Percentiles rank a stretch among this genome's conserved stretches.
Conservation (phyloP, 495 filamentous ascomycete species). For the Aspergillus sclerotioniger region DNA sequence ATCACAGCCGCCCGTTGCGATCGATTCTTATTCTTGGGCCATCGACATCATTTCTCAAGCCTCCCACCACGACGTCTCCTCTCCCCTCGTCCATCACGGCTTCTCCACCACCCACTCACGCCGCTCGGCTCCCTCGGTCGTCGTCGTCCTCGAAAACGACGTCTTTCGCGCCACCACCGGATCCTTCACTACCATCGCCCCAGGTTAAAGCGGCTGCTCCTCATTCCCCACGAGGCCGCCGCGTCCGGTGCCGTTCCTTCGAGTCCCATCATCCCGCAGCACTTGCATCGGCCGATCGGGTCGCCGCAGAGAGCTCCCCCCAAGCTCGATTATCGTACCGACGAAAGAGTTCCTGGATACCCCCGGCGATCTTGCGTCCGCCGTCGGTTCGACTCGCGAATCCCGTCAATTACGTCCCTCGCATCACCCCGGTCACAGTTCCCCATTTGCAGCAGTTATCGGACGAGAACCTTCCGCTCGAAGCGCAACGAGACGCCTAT, state of each 20-base stretch:
- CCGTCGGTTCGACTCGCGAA: slow-evolving; percentile 45
- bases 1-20: slow-evolving; percentile 19
- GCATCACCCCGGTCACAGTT: slow-evolving; percentile 40
- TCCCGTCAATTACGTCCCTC: slow-evolving; percentile 50
- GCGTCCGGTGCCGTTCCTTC: slow-evolving; percentile 26
- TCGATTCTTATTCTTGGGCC: slow-evolving; percentile 15
- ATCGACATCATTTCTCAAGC: slow-evolving; percentile 16
- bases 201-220: slow-evolving; percentile 30
- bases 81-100: slow-evolving; percentile 16
- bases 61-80: slow-evolving; percentile 2
- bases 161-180: slow-evolving; percentile 26
- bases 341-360: slow-evolving; percentile 16
- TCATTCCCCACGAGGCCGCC: slow-evolving; percentile 17
- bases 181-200: slow-evolving; percentile 30
- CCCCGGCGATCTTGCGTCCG: slow-evolving; percentile 30
- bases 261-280: slow-evolving; percentile 20
- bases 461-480: slow-evolving; percentile 42
- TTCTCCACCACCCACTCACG: slow-evolving; percentile 11
- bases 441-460: slow-evolving; percentile 28
- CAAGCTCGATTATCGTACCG: slow-evolving; percentile 12
- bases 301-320: slow-evolving; percentile 14
- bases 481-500: slow-evolving; percentile 53
- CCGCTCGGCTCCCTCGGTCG: slow-evolving; percentile 8
- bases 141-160: slow-evolving; percentile 31
- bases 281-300: slow-evolving; percentile 16